Conservation (phyloP, 176 grass and related monocot species). For the Typha latifolia region DNA sequence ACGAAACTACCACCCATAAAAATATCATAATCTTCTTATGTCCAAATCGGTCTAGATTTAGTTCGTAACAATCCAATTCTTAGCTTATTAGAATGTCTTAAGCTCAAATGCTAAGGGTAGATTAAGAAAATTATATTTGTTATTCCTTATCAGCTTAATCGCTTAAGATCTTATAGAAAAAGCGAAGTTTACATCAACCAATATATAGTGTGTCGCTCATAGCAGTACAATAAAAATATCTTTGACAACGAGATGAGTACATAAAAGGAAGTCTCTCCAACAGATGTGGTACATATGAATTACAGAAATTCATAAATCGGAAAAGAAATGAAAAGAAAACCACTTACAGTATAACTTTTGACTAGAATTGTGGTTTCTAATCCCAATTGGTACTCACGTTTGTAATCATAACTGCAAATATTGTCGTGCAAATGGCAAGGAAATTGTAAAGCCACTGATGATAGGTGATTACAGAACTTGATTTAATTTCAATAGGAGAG, state of each 20-base stretch:
- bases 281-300: too few species aligned
- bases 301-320: neutral
- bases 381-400: conserved; percentile 88
- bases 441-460: neutral
- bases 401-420: conserved; percentile 83
- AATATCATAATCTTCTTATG: too few species aligned
- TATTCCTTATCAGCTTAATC: too few species aligned
- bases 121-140: too few species aligned
- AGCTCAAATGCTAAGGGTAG: too few species aligned
- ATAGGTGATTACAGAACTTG: neutral
- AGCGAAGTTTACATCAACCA: too few species aligned
- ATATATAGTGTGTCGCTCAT: neutral
- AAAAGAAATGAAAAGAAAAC: conserved; percentile 11
- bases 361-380: conserved; percentile 98
- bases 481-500: neutral
- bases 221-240: neutral
- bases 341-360: conserved; percentile 92
- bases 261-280: neutral
- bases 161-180: too few species aligned
- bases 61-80: too few species aligned
- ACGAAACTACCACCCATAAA: too few species aligned
- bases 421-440: conserved; percentile 20
- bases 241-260: neutral
- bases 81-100: too few species aligned
- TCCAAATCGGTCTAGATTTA: too few species aligned